A percentile compares a stretch with the other conserved stretches of the same genome.
Conservation (phyloP, 1,284 basidiomycete genomes). For the Irpex sp. region DNA sequence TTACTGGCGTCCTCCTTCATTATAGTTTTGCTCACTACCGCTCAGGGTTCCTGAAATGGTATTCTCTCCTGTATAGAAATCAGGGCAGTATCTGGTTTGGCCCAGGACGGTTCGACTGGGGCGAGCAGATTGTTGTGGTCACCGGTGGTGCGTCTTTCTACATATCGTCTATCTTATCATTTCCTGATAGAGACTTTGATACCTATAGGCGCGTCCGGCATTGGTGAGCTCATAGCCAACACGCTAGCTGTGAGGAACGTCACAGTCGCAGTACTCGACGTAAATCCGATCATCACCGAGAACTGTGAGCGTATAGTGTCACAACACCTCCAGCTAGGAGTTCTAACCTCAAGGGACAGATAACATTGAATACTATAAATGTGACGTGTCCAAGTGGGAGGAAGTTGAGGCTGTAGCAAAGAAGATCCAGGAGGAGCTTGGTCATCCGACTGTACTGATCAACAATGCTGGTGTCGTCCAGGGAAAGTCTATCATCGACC, state of each 20-base stretch:
- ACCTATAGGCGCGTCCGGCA: slow-evolving; percentile 76
- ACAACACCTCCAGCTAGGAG: not conserved
- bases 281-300: slow-evolving; percentile 71
- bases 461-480: slow-evolving; percentile 97
- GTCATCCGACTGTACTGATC: slow-evolving; percentile 85
- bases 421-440: slow-evolving; percentile 77
- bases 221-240: slow-evolving; percentile 84
- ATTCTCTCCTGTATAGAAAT: slow-evolving; percentile 70
- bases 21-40: not conserved
- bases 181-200: slow-evolving; percentile 3
- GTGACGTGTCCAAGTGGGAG: slow-evolving; percentile 86
- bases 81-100: slow-evolving; percentile 61
- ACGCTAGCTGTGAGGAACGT: slow-evolving; percentile 80
- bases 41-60: slow-evolving; percentile 66
- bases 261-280: slow-evolving; percentile 82
- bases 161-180: not conserved
- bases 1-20: slow-evolving; percentile 10
- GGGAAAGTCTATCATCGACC: slow-evolving; percentile 81
- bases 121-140: slow-evolving; percentile 81
- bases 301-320: slow-evolving; percentile 48
- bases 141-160: slow-evolving; percentile 67
- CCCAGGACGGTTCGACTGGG: slow-evolving; percentile 69
- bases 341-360: slow-evolving; percentile 37
- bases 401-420: slow-evolving; percentile 73
- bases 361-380: slow-evolving; percentile 79